phyloP scores from a whole-genome alignment of 495 filamentous ascomycete species.

The Neurospora pannonica region DNA sequence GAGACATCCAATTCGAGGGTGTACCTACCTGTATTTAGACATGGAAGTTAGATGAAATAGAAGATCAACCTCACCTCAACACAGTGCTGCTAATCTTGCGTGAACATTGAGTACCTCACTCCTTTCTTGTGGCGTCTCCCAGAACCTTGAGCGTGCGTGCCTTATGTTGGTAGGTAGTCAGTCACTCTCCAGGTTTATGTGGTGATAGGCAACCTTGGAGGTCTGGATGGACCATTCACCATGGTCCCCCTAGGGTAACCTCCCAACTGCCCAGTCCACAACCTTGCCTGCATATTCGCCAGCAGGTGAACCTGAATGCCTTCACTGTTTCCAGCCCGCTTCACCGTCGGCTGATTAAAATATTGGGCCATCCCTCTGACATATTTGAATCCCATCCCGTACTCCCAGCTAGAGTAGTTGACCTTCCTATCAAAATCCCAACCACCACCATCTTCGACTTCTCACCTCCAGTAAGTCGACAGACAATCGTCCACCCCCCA shows the following conservation, averaged over 20 bases:
- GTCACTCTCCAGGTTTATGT: neutral
- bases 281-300: neutral
- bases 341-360: neutral
- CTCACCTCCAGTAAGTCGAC: neutral
- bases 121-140: neutral
- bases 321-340: neutral
- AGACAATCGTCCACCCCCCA: too few species aligned
- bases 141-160: too few species aligned
- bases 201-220: neutral
- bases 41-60: neutral
- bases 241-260: too few species aligned
- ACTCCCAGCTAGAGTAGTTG: neutral
- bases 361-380: neutral
- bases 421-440: neutral
- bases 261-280: too few species aligned
- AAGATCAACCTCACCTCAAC: neutral
- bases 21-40: neutral
- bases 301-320: neutral
- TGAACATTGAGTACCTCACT: neutral
- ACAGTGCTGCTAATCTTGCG: neutral
- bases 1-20: neutral
- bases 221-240: neutral
- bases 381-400: neutral
- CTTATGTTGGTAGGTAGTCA: too few species aligned
- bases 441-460: neutral